Evolutionary conservation across 2,329 filamentous ascomycete genomes (phyloP).

Genomic region (Fusarium cicatricum): DNA sequence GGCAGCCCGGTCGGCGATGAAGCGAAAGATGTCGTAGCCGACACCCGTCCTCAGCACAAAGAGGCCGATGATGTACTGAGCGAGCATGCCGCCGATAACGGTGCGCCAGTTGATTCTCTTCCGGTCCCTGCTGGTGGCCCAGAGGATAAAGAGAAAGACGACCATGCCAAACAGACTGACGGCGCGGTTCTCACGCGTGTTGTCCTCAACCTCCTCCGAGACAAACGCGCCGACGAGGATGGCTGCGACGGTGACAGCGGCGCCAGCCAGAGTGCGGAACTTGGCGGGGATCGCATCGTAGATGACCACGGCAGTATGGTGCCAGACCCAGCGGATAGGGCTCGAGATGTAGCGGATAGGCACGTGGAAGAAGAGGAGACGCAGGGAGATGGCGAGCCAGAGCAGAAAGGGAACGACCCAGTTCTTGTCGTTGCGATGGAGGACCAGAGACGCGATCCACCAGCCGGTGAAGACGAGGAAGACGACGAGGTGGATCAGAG

Average conservation of each 20-base stretch:
- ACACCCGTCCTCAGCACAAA: conserved; percentile 85
- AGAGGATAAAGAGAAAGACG: conserved; percentile 75
- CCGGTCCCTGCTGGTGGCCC: conserved; percentile 74
- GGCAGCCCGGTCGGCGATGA: conserved; percentile 79
- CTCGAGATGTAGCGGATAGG: conserved; percentile 71
- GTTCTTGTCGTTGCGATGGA: conserved; percentile 76
- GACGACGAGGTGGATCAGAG: conserved; percentile 57
- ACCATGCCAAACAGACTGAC: conserved; percentile 81
- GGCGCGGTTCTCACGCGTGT: conserved; percentile 81
- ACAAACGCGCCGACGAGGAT: conserved; percentile 83
- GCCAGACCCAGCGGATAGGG: conserved; percentile 74
- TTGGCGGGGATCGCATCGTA: conserved; percentile 72
- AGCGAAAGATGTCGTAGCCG: conserved; percentile 91
- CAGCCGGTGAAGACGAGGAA: conserved; percentile 62
- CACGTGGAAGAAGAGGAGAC: conserved; percentile 77
- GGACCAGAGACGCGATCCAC: conserved; percentile 79
- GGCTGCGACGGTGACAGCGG: conserved; percentile 69
- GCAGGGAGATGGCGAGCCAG: conserved; percentile 77
- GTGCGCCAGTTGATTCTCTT: conserved; percentile 74
- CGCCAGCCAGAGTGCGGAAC: conserved; percentile 69
- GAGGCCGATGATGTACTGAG: conserved; percentile 86
- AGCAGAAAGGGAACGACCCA: conserved; percentile 88
- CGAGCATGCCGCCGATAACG: conserved; percentile 87
- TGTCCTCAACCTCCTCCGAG: conserved; percentile 74
- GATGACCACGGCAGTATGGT: conserved; percentile 66